Base-by-base conservation (phyloP, 2,329 filamentous ascomycete genomes). In the Colletotrichum navitas region DNA sequence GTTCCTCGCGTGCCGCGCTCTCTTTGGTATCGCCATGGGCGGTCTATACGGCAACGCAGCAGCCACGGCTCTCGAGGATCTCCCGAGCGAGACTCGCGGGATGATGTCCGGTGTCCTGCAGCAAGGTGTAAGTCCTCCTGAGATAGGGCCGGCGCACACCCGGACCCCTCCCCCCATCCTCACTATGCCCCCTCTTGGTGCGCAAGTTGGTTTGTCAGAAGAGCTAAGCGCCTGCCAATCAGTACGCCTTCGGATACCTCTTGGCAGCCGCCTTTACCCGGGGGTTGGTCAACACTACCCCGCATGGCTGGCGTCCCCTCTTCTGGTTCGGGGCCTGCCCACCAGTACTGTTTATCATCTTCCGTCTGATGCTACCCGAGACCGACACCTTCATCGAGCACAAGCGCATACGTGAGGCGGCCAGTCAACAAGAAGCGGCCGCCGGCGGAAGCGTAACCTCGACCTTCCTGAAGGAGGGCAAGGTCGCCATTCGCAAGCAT, bases 321-420 rank as follows among this genome's bases (percentile, higher is more conserved):
- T 97, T 91, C 85, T 97, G 94, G 94, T 97, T 97, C 80, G 94
- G 91, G 16, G 93, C 94, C 7, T 88, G 91, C 47, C 93, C 93
- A 0, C 94, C 94, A 0, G 86, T 94, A 2, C 80, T 97, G 41
- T 92, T 97, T 81, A 97, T 97, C 78, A 77, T 90, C 66, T 94
- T 93, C 85, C 91, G 94, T 43, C 83, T 95, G 29, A 89, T 87
- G 79, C 86, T 97, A 1, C 92, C 93, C 7, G 94, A 97, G 83
- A 97, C 94, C 0, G 83, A 92, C 56, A 88, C 90, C 0, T 97
- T 92, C 81, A 86, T 85, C 56, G 88, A 92, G 77, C 89, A 93
- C 64, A 86, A 91, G 77, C 86, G 86, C 3, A 82, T 93, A 29
- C 89, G 93, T 45, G 85, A 87, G 51, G 79, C 80, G 0, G 75